Evolutionary conservation across 345 rosid species (phyloP).

Genomic region (Barbarea vulgaris): DNA sequence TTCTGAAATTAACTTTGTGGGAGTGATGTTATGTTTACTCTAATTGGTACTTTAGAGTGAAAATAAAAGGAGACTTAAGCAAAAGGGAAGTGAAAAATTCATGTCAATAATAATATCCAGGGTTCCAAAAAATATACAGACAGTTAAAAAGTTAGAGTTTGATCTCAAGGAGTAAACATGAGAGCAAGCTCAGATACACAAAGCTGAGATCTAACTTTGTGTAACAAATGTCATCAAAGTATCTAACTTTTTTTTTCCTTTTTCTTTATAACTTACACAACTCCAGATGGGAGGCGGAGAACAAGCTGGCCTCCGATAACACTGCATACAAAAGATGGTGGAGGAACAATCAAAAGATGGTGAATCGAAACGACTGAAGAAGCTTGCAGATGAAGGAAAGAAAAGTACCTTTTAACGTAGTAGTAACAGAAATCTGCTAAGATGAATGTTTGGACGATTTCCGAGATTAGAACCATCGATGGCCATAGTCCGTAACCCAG

Average conservation of each 20-base stretch:
- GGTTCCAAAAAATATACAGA: neutral
- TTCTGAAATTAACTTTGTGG: too few species aligned
- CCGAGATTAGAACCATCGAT: conserved; percentile 86
- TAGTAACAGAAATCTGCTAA: conserved; percentile 94
- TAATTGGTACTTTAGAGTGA: neutral
- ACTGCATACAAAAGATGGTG: conserved; percentile 42
- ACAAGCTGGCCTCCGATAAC: conserved; percentile 76
- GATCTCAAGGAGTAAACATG: neutral
- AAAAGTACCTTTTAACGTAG: conserved; percentile 69
- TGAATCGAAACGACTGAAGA: neutral
- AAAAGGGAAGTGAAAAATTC: neutral
- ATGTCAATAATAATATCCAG: neutral
- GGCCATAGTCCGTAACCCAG: conserved; percentile 95
- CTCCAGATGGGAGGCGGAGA: conserved; percentile 79
- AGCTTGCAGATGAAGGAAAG: neutral
- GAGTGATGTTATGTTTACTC: neutral
- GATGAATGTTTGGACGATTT: conserved; percentile 91
- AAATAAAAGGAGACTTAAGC: neutral
- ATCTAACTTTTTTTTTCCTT: neutral
- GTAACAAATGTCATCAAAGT: neutral
- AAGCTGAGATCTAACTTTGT: neutral
- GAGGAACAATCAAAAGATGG: neutral
- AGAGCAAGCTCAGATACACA: neutral
- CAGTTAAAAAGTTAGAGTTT: neutral
- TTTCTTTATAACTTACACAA: conserved; percentile 45